These are phyloP conservation scores for Leersia perrieri DNA, from an alignment of 176 grass and related monocot genomes.

Conservation along the genomic window DNA sequence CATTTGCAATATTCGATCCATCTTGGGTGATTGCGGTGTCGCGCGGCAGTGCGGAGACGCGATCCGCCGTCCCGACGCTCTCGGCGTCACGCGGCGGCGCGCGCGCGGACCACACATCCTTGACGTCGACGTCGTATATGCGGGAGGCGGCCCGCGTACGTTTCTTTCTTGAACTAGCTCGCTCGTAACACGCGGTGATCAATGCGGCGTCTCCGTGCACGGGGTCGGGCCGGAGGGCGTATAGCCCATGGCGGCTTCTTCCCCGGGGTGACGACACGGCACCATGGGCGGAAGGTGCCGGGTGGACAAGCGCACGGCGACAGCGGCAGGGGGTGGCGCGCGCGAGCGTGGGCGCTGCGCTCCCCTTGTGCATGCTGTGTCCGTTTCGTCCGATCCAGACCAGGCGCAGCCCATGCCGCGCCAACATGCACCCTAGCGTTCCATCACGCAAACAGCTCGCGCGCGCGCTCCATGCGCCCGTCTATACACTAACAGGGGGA, in stretches of 20 bases:
- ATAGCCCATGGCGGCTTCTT: constrained; percentile 33
- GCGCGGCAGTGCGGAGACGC: constrained; percentile 36
- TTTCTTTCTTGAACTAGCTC: background rate
- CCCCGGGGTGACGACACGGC: constrained; percentile 16
- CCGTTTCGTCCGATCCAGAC: background rate
- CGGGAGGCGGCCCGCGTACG: background rate
- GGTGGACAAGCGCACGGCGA: constrained; percentile 25
- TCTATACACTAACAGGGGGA: too few species aligned
- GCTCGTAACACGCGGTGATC: background rate
- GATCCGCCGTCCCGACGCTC: constrained; percentile 39
- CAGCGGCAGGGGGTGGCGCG: background rate
- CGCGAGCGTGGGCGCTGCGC: background rate
- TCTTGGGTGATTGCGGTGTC: background rate
- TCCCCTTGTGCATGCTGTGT: too few species aligned
- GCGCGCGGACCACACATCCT: background rate
- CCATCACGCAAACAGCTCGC: background rate
- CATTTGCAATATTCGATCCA: background rate
- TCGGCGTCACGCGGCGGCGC: background rate
- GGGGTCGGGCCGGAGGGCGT: background rate
- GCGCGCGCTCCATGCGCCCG: too few species aligned
- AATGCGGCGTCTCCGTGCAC: background rate
- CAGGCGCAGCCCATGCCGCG: too few species aligned
- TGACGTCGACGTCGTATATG: constrained; percentile 4
- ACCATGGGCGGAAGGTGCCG: constrained; percentile 23
- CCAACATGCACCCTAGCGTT: background rate